These are phyloP conservation scores for Pythium periplocum DNA, from an alignment of 352 stramenopile genomes.

Conservation along the genomic window DNA sequence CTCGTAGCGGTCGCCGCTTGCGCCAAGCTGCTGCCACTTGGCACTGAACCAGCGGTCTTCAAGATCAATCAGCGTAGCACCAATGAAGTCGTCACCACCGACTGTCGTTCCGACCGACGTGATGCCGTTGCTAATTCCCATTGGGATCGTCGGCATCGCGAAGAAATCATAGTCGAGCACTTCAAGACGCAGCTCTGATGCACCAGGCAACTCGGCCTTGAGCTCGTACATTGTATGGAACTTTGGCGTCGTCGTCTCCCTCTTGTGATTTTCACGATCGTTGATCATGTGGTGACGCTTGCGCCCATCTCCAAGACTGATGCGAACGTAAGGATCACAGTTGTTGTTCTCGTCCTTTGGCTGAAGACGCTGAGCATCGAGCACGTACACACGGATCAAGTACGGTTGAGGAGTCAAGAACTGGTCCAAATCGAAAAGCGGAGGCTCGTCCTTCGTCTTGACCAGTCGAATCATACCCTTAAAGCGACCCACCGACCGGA, in stretches of 20 bases:
- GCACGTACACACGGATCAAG: slow-evolving; percentile 81
- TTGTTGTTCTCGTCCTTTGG: slow-evolving; percentile 80
- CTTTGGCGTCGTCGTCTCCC: slow-evolving; percentile 71
- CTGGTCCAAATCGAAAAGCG: slow-evolving; percentile 66
- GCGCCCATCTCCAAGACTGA: slow-evolving; percentile 75
- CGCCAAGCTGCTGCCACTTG: slow-evolving; percentile 77
- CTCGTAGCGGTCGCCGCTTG: slow-evolving; percentile 25
- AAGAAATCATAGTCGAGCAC: slow-evolving; percentile 75
- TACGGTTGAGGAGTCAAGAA: slow-evolving; percentile 78
- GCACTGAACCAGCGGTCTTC: slow-evolving; percentile 91
- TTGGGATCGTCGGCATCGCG: slow-evolving; percentile 44
- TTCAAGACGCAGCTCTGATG: slow-evolving; percentile 63
- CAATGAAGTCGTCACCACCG: slow-evolving; percentile 86
- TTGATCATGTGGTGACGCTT: slow-evolving; percentile 67
- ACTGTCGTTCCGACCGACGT: slow-evolving; percentile 41
- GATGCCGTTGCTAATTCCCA: slow-evolving; percentile 45
- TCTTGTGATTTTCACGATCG: slow-evolving; percentile 73
- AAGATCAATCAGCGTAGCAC: slow-evolving; percentile 89
- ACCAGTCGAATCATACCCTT: slow-evolving; percentile 87
- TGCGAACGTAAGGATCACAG: slow-evolving; percentile 79
- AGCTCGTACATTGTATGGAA: slow-evolving; percentile 92
- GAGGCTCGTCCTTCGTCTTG: slow-evolving; percentile 55
- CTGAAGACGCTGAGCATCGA: slow-evolving; percentile 78
- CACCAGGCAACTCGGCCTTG: slow-evolving; percentile 80
- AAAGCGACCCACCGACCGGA: slow-evolving; percentile 73